Evolutionary conservation across 768 basidiomycete species (phyloP).

Genomic region (Boletus rubropictus): DNA sequence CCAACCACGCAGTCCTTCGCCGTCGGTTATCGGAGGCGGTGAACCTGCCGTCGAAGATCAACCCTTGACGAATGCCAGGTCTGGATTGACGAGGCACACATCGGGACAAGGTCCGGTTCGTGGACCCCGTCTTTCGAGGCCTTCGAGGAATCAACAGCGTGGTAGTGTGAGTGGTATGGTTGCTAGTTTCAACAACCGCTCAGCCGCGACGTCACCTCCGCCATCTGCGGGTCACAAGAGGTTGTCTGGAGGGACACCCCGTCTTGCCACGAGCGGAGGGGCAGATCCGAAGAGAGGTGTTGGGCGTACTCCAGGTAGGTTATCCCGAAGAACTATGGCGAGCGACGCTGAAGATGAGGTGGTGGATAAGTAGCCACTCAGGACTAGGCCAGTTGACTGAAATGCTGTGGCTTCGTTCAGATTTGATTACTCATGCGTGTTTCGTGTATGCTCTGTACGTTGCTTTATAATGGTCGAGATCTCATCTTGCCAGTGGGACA

Average conservation of each 20-base stretch:
- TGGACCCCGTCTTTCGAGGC: constrained; percentile 46
- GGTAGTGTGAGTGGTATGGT: constrained; percentile 51
- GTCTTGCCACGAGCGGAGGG: constrained; percentile 8
- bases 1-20: constrained; percentile 40
- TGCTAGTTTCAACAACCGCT: constrained; percentile 49
- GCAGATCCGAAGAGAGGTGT: constrained; percentile 34
- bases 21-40: constrained; percentile 26
- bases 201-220: constrained; percentile 34
- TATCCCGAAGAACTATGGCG: constrained; percentile 74
- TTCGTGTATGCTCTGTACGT: neutral
- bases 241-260: constrained; percentile 35
- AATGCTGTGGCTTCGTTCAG: neutral
- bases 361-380: constrained; percentile 31
- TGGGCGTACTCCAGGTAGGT: constrained; percentile 42
- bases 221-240: constrained; percentile 41
- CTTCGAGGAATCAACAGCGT: constrained; percentile 38
- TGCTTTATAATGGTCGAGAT: neutral
- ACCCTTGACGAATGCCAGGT: constrained; percentile 29
- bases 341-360: constrained; percentile 79
- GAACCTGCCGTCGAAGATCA: constrained; percentile 30
- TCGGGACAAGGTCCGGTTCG: constrained; percentile 41
- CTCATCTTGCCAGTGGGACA: neutral
- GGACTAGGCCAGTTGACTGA: neutral
- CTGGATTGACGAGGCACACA: constrained; percentile 42
- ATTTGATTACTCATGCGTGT: neutral